phyloP scores from a whole-genome alignment of 805 yeast species.

The Saturnispora kantuleensis region DNA sequence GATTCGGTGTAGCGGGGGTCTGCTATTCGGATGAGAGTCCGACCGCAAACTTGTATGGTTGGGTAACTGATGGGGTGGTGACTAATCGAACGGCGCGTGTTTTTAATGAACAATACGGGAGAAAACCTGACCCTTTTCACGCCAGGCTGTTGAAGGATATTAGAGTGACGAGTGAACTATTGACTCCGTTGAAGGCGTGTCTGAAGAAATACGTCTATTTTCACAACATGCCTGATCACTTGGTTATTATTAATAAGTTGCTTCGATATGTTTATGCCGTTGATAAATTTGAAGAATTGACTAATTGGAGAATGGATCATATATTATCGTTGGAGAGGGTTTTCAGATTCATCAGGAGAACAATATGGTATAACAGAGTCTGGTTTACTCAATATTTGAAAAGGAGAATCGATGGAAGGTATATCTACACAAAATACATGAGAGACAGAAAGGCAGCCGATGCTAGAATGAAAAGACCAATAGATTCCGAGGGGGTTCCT shows the following conservation, averaged over 20 bases:
- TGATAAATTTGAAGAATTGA: slow-evolving; percentile 4
- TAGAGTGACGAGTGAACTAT: not conserved
- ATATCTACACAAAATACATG: slow-evolving; percentile 1
- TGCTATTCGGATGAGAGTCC: slow-evolving; percentile 1
- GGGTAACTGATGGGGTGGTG: slow-evolving; percentile 3
- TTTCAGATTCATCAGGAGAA: not conserved
- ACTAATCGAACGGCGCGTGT: not conserved
- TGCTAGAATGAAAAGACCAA: slow-evolving; percentile 1
- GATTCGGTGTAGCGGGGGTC: slow-evolving; percentile 6
- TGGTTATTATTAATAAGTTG: not conserved
- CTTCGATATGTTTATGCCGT: slow-evolving; percentile 8
- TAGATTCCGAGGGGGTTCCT: not conserved
- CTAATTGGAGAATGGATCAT: slow-evolving; percentile 3
- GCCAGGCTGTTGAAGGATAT: slow-evolving; percentile 4
- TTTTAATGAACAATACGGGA: slow-evolving; percentile 2
- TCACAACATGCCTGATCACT: no score
- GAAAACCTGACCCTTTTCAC: not conserved
- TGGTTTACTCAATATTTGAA: not conserved
- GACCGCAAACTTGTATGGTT: slow-evolving; percentile 1
- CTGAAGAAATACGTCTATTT: no score
- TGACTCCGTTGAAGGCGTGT: no score
- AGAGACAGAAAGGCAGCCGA: not conserved
- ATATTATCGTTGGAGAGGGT: slow-evolving; percentile 5
- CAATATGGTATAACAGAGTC: not conserved
- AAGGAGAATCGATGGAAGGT: slow-evolving; percentile 6